These are phyloP conservation scores for Cyamopsis tetragonoloba DNA, from an alignment of 306 rosid species.

Conservation along the genomic window DNA sequence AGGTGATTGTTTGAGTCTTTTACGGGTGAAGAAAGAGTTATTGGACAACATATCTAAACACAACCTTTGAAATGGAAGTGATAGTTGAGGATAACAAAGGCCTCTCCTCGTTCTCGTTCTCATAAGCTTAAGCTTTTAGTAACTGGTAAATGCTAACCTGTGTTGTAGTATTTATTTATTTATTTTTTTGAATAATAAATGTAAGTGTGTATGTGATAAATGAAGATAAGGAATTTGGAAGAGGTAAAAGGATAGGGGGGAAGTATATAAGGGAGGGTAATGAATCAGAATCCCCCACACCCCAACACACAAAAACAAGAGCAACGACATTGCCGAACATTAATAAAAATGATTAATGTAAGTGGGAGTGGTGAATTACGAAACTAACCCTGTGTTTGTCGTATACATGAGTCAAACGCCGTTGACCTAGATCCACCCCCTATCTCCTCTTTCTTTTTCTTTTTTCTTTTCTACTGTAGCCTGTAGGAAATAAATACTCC, in stretches of 20 bases:
- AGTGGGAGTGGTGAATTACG: conserved; percentile 13
- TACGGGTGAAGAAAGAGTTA: conserved; percentile 26
- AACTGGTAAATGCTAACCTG: too few relatives aligned
- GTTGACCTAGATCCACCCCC: conserved; percentile 67
- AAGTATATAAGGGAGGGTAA: conserved; percentile 25
- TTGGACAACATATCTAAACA: too few relatives aligned
- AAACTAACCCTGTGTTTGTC: conserved; percentile 19
- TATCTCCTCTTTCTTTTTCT: conserved; percentile 20
- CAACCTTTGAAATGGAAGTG: not conserved
- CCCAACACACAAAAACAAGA: conserved; percentile 13
- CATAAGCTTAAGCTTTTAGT: too few relatives aligned
- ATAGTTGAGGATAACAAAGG: conserved; percentile 41
- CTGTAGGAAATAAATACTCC: conserved; percentile 40
- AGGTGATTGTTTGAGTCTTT: conserved; percentile 36
- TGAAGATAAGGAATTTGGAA: too few relatives aligned
- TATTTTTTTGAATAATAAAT: too few relatives aligned
- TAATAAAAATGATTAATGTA: not conserved
- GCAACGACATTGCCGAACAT: conserved; percentile 33
- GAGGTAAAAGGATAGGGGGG: not conserved
- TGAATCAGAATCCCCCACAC: not conserved
- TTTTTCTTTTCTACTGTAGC: conserved; percentile 25
- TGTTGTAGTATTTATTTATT: too few relatives aligned
- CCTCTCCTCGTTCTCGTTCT: conserved; percentile 76
- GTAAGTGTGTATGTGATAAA: not conserved
- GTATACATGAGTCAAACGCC: conserved; percentile 41